Evolutionary conservation across 371 early-diverging fungal species (phyloP).

Genomic region (Paramicrosporidium saccamoebae): DNA sequence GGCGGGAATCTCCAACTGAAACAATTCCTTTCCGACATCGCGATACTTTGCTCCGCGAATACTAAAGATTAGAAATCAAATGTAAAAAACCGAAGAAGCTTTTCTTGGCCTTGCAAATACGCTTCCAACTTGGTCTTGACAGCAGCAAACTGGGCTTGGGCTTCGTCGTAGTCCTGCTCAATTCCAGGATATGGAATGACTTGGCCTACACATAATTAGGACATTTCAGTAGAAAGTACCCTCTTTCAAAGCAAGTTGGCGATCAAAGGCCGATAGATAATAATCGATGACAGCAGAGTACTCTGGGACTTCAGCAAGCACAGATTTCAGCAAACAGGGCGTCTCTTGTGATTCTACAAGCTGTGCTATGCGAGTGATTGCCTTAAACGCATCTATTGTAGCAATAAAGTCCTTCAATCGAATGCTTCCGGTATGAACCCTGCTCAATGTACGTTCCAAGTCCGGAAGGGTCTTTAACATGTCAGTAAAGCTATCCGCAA

Average conservation of each 20-base stretch:
- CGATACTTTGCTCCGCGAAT: conserved; percentile 28
- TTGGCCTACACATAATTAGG: conserved; percentile 5
- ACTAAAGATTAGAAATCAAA: conserved; percentile 2
- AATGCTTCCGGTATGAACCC: conserved; percentile 52
- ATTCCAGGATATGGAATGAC: conserved; percentile 32
- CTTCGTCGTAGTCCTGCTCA: conserved; percentile 34
- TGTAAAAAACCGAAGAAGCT: conserved; percentile 14
- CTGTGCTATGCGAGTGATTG: background rate
- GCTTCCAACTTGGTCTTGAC: conserved; percentile 22
- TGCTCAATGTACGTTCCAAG: conserved; percentile 58
- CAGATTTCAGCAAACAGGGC: background rate
- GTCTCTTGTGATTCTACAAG: background rate
- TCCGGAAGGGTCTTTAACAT: conserved; percentile 33
- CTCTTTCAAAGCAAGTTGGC: conserved; percentile 17
- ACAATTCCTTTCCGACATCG: conserved; percentile 77
- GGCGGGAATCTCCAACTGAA: conserved; percentile 63
- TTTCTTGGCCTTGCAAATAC: conserved; percentile 20
- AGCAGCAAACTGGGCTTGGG: conserved; percentile 11
- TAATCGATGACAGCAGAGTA: conserved; percentile 8
- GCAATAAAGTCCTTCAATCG: conserved; percentile 32
- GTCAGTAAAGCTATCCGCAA: conserved; percentile 11
- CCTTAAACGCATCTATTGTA: conserved; percentile 18
- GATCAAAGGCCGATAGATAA: conserved; percentile 32
- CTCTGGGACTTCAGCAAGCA: conserved; percentile 5
- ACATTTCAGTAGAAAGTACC: conserved; percentile 11